Conservation (phyloP, 805 yeast genomes). For the Nakazawaea ambrosiae region DNA sequence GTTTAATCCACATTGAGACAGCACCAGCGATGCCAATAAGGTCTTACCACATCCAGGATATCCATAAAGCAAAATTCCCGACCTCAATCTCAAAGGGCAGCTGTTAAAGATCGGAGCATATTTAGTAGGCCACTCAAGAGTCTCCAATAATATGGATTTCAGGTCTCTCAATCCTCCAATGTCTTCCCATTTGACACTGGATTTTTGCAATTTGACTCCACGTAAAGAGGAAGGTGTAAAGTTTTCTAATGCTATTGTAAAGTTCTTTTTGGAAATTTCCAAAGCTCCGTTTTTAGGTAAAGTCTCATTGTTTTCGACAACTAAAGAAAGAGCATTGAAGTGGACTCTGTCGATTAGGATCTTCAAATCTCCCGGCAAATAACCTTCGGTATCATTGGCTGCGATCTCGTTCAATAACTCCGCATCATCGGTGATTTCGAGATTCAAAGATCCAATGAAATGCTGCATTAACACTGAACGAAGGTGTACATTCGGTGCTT, state of each 20-base stretch:
- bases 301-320: not conserved
- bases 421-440: slow-evolving; percentile 29
- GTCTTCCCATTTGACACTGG: slow-evolving; percentile 72
- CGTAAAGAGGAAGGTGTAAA: slow-evolving; percentile 77
- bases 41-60: slow-evolving; percentile 99
- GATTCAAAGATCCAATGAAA: slow-evolving; percentile 16
- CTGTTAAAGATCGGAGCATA: slow-evolving; percentile 91
- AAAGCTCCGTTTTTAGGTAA: not conserved
- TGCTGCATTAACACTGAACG: slow-evolving; percentile 39
- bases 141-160: slow-evolving; percentile 70
- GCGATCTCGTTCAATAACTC: slow-evolving; percentile 47
- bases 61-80: slow-evolving; percentile 88
- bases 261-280: slow-evolving; percentile 25
- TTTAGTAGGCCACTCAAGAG: slow-evolving; percentile 95
- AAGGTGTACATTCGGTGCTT: slow-evolving; percentile 61
- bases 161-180: slow-evolving; percentile 85
- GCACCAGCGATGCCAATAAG: slow-evolving; percentile 84
- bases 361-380: slow-evolving; percentile 75
- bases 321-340: slow-evolving; percentile 34
- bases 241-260: slow-evolving; percentile 53
- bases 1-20: slow-evolving; percentile 88
- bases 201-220: slow-evolving; percentile 80
- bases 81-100: slow-evolving; percentile 80
- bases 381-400: slow-evolving; percentile 77
- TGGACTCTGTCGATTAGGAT: slow-evolving; percentile 63